Conservation (phyloP, 1,284 basidiomycete genomes). For the Rugosomyces carneus region DNA sequence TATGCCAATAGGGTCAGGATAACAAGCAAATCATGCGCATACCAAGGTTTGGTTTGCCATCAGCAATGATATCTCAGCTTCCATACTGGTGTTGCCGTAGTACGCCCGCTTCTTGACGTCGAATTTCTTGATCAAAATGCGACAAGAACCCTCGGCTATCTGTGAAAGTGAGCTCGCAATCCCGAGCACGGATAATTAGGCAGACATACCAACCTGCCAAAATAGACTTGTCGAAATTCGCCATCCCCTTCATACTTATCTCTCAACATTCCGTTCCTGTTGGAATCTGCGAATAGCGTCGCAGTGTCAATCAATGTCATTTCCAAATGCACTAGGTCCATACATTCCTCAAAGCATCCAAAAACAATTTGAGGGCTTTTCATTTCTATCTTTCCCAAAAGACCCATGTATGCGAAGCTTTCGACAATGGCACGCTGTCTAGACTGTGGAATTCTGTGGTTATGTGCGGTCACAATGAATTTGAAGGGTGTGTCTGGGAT, state of each 20-base stretch:
- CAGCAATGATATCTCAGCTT: slow-evolving; percentile 87
- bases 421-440: slow-evolving; percentile 71
- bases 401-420: slow-evolving; percentile 81
- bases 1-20: background rate
- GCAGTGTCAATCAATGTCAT: background rate
- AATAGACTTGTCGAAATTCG: slow-evolving; percentile 65
- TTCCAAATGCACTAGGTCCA: slow-evolving; percentile 31
- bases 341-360: slow-evolving; percentile 86
- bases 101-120: slow-evolving; percentile 89
- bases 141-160: slow-evolving; percentile 70
- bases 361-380: slow-evolving; percentile 76
- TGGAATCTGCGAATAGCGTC: slow-evolving; percentile 35
- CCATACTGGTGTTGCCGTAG: slow-evolving; percentile 98
- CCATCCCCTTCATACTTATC: slow-evolving; percentile 59
- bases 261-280: slow-evolving; percentile 37
- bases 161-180: slow-evolving; percentile 23
- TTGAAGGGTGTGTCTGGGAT: slow-evolving; percentile 70
- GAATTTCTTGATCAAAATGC: slow-evolving; percentile 62
- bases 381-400: slow-evolving; percentile 81
- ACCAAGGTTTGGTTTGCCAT: slow-evolving; percentile 96
- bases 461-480: slow-evolving; percentile 74
- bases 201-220: slow-evolving; percentile 78
- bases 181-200: slow-evolving; percentile 6
- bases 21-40: slow-evolving; percentile 12
- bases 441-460: slow-evolving; percentile 65